Conservation (phyloP, 164 flowering plant species). For the Sedum album region DNA sequence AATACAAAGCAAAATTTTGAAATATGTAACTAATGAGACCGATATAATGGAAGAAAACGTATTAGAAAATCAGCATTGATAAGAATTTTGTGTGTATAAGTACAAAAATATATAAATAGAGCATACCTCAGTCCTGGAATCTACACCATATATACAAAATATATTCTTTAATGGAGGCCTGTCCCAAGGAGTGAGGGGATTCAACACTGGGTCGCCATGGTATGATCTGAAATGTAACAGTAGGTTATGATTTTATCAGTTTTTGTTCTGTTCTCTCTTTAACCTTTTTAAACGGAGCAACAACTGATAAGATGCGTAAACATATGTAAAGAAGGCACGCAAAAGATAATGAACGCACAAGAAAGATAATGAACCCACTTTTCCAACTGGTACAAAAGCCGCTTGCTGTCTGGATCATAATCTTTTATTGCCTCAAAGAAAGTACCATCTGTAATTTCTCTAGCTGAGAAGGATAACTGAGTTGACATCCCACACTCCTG, state of each 20-base stretch:
- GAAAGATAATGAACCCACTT: not conserved
- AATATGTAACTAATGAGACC: too few relatives aligned
- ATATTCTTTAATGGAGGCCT: too few relatives aligned
- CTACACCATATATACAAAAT: too few relatives aligned
- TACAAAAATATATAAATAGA: too few relatives aligned
- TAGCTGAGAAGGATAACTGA: not conserved
- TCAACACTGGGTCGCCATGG: too few relatives aligned
- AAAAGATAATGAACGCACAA: not conserved
- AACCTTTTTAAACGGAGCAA: not conserved
- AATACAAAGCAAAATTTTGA: too few relatives aligned
- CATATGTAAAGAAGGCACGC: too few relatives aligned
- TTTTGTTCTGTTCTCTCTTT: too few relatives aligned
- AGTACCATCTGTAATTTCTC: not conserved
- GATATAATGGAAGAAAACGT: not conserved
- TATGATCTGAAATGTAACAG: too few relatives aligned
- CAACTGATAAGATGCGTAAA: too few relatives aligned
- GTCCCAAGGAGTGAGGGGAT: too few relatives aligned
- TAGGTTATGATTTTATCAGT: not conserved
- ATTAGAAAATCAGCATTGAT: not conserved
- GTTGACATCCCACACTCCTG: not conserved
- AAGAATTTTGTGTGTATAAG: too few relatives aligned
- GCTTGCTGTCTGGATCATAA: not conserved
- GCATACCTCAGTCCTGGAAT: constrained; percentile 91
- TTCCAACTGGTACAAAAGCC: not conserved
- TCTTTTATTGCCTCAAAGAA: not conserved